Percentiles rank a stretch among this genome's conserved stretches.
phyloP scores from a whole-genome alignment of 805 yeast genomes.

The Saccharomycopsis sp. region DNA sequence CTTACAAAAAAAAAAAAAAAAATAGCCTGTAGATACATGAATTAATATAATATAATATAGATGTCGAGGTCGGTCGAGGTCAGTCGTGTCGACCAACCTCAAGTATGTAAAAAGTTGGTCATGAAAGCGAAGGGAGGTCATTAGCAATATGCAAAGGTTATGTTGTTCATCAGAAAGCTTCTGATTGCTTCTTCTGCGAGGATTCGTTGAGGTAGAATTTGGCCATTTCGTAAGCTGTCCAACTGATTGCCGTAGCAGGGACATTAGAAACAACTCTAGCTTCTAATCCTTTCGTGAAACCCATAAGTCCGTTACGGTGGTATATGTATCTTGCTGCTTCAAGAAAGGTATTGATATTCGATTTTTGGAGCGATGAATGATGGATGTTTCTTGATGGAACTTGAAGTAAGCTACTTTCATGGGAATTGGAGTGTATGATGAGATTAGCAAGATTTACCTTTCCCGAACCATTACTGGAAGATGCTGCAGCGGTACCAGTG shows the following conservation, averaged over 20 bases:
- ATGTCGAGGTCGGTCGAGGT: too few species aligned
- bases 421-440: background rate
- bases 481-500: background rate
- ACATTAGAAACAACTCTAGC: constrained; percentile 91
- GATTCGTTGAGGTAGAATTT: constrained; percentile 47
- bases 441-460: background rate
- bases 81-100: too few species aligned
- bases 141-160: background rate
- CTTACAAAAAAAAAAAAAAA: too few species aligned
- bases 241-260: constrained; percentile 93
- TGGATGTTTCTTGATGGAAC: background rate
- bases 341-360: constrained; percentile 1
- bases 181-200: background rate
- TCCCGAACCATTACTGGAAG: background rate
- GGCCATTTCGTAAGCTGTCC: constrained; percentile 98
- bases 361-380: background rate
- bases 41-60: background rate
- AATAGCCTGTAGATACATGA: too few species aligned
- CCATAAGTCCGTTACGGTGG: constrained; percentile 46
- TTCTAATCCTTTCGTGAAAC: constrained; percentile 78
- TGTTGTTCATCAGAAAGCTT: background rate
- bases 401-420: background rate
- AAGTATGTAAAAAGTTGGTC: background rate
- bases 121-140: background rate
- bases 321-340: constrained; percentile 66